phyloP scores from a whole-genome alignment of 306 rosid genomes.

The Parietaria judaica region DNA sequence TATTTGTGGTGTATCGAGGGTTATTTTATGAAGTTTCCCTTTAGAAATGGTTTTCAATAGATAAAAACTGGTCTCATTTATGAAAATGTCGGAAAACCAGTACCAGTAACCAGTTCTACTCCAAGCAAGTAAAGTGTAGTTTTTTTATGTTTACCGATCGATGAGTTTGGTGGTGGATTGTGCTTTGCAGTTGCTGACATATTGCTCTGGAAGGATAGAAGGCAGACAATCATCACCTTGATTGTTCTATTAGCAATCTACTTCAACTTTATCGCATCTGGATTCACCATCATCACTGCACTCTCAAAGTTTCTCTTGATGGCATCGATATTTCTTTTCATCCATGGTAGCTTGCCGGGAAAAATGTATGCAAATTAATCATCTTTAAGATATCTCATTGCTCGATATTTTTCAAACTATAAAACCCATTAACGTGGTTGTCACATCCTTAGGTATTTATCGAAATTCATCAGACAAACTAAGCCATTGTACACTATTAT shows the following conservation, averaged over 20 bases:
- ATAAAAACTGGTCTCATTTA: too few relatives aligned
- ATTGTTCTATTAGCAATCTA: constrained; percentile 61
- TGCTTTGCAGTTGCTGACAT: constrained; percentile 79
- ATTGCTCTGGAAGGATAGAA: constrained; percentile 92
- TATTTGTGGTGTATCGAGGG: too few relatives aligned
- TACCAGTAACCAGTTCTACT: too few relatives aligned
- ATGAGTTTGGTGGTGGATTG: constrained; percentile 11
- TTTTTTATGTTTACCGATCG: constrained; percentile 12
- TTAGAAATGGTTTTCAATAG: too few relatives aligned
- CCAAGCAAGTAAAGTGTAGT: too few relatives aligned
- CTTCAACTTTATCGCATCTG: constrained; percentile 70
- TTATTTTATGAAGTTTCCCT: too few relatives aligned
- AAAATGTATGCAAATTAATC: constrained; percentile 44
- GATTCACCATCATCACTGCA: constrained; percentile 53
- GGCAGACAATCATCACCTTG: constrained; percentile 48
- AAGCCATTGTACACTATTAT: constrained; percentile 14
- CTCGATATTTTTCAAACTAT: neutral
- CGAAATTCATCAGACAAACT: constrained; percentile 1
- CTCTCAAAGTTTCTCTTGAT: constrained; percentile 62
- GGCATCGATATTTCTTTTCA: constrained; percentile 35
- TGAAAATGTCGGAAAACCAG: too few relatives aligned
- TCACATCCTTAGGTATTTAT: too few relatives aligned
- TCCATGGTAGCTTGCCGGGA: constrained; percentile 64
- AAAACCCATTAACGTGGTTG: too few relatives aligned
- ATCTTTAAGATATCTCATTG: constrained; percentile 7